Evolutionary conservation across 2,329 filamentous ascomycete species (phyloP).

Genomic region (Penicillium sp.): DNA sequence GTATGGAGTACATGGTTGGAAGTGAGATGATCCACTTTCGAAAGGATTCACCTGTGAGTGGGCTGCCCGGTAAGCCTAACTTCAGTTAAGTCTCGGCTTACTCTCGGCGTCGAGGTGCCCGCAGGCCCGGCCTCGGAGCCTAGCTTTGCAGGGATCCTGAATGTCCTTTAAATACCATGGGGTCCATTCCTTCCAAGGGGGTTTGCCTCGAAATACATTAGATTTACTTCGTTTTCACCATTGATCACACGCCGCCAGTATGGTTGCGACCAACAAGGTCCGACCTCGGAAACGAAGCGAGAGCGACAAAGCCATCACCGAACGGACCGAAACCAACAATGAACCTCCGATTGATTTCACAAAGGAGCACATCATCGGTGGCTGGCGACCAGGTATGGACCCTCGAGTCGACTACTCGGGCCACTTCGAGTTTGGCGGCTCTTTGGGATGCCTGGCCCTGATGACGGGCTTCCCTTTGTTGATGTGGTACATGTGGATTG

Average conservation of each 20-base stretch:
- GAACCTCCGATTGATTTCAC: slow-evolving; percentile 10
- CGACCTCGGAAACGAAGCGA: slow-evolving; percentile 4
- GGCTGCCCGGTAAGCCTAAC: too few relatives aligned
- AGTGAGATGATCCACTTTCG: background rate
- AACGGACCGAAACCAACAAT: background rate
- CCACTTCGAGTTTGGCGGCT: slow-evolving; percentile 80
- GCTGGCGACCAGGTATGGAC: slow-evolving; percentile 28
- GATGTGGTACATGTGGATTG: slow-evolving; percentile 99
- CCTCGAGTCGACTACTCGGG: slow-evolving; percentile 24
- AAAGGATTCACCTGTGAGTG: background rate
- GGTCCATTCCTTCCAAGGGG: background rate
- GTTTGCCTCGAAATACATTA: background rate
- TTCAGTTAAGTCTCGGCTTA: background rate
- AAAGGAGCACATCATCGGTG: slow-evolving; percentile 21
- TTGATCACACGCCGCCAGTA: background rate
- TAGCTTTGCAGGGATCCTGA: background rate
- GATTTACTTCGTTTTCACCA: background rate
- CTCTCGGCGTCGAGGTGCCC: background rate
- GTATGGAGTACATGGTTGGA: background rate
- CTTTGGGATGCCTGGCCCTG: slow-evolving; percentile 71
- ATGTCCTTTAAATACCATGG: background rate
- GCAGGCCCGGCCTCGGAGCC: background rate
- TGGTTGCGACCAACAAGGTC: slow-evolving; percentile 3
- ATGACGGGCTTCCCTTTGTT: slow-evolving; percentile 88
- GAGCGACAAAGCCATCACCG: background rate